A percentile compares a stretch with the other conserved stretches of the same genome.
Conservation (phyloP, 1,284 basidiomycete species). For the Ustilago hordei region DNA sequence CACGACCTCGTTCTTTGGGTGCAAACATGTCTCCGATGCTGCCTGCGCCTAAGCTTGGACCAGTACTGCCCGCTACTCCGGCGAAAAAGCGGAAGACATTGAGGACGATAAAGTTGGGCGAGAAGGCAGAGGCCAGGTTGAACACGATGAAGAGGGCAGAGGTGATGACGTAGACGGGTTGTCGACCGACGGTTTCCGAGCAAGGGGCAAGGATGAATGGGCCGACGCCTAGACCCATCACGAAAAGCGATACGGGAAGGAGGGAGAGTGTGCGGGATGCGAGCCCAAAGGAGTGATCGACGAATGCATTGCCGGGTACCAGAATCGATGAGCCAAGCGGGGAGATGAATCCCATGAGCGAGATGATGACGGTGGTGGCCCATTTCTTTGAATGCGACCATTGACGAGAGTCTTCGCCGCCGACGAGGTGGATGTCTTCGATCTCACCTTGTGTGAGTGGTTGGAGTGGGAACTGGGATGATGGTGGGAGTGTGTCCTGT, state of each 20-base stretch:
- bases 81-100: slow-evolving; percentile 58
- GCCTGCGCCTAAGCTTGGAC: slow-evolving; percentile 60
- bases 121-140: slow-evolving; percentile 63
- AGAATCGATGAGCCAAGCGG: slow-evolving; percentile 64
- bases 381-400: slow-evolving; percentile 52
- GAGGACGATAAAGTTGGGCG: slow-evolving; percentile 66
- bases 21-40: slow-evolving; percentile 65
- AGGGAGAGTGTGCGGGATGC: slow-evolving; percentile 45
- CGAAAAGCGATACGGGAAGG: slow-evolving; percentile 58
- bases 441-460: slow-evolving; percentile 34
- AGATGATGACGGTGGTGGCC: slow-evolving; percentile 57
- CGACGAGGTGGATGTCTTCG: slow-evolving; percentile 30
- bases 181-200: slow-evolving; percentile 71
- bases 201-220: slow-evolving; percentile 72
- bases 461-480: slow-evolving; percentile 12
- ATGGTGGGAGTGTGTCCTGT: slow-evolving; percentile 13
- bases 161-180: slow-evolving; percentile 69
- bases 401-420: slow-evolving; percentile 37
- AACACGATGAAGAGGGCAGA: slow-evolving; percentile 67
- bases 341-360: slow-evolving; percentile 63
- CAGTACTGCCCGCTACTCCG: slow-evolving; percentile 55
- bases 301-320: slow-evolving; percentile 48
- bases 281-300: slow-evolving; percentile 46
- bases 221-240: slow-evolving; percentile 65
- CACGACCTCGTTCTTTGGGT: slow-evolving; percentile 53